Percentiles rank a stretch among this genome's conserved stretches.
phyloP scores from a whole-genome alignment of 495 filamentous ascomycete genomes.

The Xylaria castorea region DNA sequence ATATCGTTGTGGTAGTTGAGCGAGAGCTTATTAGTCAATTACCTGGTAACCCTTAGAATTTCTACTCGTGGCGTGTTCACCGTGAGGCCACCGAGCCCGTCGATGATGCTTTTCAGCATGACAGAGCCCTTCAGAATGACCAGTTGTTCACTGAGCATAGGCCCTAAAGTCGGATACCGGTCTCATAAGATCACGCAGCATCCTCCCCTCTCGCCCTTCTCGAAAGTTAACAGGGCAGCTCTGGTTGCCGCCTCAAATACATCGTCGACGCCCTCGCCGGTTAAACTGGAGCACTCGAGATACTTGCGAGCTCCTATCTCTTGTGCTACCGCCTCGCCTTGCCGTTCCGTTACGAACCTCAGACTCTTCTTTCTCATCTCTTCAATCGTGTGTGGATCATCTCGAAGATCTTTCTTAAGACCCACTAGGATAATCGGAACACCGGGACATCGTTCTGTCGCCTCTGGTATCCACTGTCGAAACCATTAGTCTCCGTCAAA shows the following conservation, averaged over 20 bases:
- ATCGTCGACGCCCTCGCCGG: conserved; percentile 98
- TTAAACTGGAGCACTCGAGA: conserved; percentile 94
- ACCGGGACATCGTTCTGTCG: conserved; percentile 88
- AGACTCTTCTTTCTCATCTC: conserved; percentile 97
- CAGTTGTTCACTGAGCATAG: neutral
- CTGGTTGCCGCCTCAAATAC: conserved; percentile 98
- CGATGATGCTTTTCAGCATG: neutral
- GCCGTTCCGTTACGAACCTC: conserved; percentile 79
- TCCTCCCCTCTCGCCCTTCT: conserved; percentile 79
- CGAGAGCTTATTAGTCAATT: neutral
- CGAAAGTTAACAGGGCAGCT: conserved; percentile 90
- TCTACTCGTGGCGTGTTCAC: neutral
- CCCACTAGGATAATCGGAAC: conserved; percentile 97
- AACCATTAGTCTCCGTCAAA: conserved; percentile 9
- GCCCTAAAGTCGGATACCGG: neutral
- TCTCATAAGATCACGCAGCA: conserved; percentile 93
- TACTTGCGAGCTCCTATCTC: conserved; percentile 94
- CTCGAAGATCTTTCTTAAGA: conserved; percentile 96
- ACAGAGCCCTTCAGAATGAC: neutral
- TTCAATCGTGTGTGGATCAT: conserved; percentile 91
- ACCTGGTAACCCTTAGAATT: neutral
- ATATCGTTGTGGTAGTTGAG: neutral
- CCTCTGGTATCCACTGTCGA: conserved; percentile 94
- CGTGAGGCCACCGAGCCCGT: neutral
- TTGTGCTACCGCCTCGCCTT: conserved; percentile 79